Conservation (phyloP, 2,329 filamentous ascomycete species). For the Cordyceps javanica region DNA sequence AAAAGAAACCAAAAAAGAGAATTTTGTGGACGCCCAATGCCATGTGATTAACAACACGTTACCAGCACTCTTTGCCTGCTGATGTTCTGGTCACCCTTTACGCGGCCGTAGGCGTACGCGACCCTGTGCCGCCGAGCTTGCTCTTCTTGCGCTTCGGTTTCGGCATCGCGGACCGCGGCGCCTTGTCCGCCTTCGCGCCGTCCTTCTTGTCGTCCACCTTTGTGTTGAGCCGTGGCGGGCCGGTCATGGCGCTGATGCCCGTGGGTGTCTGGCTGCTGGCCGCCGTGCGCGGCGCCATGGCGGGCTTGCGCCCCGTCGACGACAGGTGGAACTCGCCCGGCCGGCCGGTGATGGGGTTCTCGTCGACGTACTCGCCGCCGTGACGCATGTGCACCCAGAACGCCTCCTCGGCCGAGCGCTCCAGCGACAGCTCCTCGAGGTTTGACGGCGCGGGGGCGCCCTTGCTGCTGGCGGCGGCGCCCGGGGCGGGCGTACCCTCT, state of each 20-base stretch:
- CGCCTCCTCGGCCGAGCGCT: conserved; percentile 51
- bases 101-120: conserved; percentile 24
- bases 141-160: conserved; percentile 45
- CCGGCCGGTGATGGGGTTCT: conserved; percentile 61
- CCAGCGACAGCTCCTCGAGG: conserved; percentile 33
- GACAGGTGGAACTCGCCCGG: conserved; percentile 61
- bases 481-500: conserved; percentile 37
- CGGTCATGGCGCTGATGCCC: conserved; percentile 29
- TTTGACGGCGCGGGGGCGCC: conserved; percentile 26
- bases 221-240: conserved; percentile 31
- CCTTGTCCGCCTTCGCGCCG: conserved; percentile 37
- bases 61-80: too few relatives aligned
- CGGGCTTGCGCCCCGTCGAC: conserved; percentile 50
- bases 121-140: conserved; percentile 32
- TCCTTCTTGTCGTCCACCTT: conserved; percentile 42
- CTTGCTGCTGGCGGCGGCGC: conserved; percentile 17
- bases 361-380: conserved; percentile 60
- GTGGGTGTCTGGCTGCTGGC: conserved; percentile 20
- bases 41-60: background rate
- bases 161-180: conserved; percentile 34
- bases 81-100: background rate
- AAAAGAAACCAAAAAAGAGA: too few relatives aligned
- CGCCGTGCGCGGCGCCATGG: conserved; percentile 24
- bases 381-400: conserved; percentile 51
- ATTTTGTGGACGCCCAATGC: background rate